Base-by-base conservation (phyloP, 2,329 filamentous ascomycete genomes). In the Pseudogymnoascus sp. region DNA sequence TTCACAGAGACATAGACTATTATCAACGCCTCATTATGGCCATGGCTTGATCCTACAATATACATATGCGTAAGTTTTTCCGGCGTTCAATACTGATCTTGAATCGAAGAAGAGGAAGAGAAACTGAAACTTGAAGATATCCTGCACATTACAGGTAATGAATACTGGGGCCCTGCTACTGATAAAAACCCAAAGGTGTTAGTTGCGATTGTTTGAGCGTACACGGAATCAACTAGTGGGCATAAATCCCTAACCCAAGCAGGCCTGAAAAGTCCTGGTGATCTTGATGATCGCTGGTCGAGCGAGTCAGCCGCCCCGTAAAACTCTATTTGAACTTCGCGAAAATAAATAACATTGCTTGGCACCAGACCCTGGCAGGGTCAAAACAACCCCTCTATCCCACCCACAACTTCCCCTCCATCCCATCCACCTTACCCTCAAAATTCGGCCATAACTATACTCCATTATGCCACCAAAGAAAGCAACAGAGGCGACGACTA, bases 401-500 rank as follows among this genome's bases (percentile, higher is more conserved):
- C 59, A 46, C 33, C n/a, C 59, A 46, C 33, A 38, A 46, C 33
- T 61, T 46, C 59, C 40, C 59, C 59, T 40, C 59, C 16, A 61
- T 40, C 22, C 33, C 33, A 61, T 40, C 33, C 61, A 24, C 59
- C 53, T 11, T 24, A 14, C 50, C 53, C 28, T 19, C 56, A 40
- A 59, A 33, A 37, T 28, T 33, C 28, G 16, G 16, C 63, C 33
- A 38, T 38, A 60, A 60, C n/a, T 38, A 38, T 38, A 38, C 35
- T 43, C 59, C 65, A 70, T 41, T 43, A 79, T 79, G 77, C 69
- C 77, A 28, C 77, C 77, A 46, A 79, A 79, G 68, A 66, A 69
- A 53, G 50, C 59, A 16, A 65, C 65, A 26, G 74, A 77, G 61
- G 68, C 72, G 31, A 74, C 77, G 63, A 73, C 70, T 63, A 75